Percentiles rank a stretch among this genome's conserved stretches.
These are phyloP conservation scores for Penicillium corylophilum DNA, from an alignment of 2,329 filamentous ascomycete genomes.

Conservation along the genomic window DNA sequence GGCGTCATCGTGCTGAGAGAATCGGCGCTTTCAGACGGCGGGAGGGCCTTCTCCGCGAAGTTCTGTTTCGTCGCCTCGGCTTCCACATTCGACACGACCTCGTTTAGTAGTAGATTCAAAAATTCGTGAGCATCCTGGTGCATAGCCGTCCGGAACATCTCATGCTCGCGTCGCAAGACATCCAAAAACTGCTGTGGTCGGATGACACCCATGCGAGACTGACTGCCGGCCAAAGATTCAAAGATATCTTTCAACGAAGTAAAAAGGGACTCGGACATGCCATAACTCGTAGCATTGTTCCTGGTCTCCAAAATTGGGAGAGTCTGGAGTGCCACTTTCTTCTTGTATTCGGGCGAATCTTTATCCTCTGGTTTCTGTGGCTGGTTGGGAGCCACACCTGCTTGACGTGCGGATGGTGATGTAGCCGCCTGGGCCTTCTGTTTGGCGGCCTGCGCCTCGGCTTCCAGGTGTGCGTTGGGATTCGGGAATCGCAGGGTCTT, in stretches of 20 bases:
- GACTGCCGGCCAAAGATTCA: conserved; percentile 78
- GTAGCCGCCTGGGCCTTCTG: conserved; percentile 40
- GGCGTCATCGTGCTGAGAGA: conserved; percentile 55
- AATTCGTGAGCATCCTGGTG: conserved; percentile 99
- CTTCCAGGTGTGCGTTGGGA: conserved; percentile 58
- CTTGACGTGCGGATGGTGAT: conserved; percentile 40
- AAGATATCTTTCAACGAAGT: conserved; percentile 96
- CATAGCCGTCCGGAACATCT: conserved; percentile 96
- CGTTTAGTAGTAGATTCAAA: conserved; percentile 89
- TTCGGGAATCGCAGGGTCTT: conserved; percentile 57
- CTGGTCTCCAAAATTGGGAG: conserved; percentile 85
- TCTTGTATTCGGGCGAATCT: conserved; percentile 95
- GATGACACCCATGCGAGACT: conserved; percentile 80
- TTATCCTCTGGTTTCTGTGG: conserved; percentile 81
- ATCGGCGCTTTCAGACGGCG: conserved; percentile 50
- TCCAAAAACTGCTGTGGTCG: conserved; percentile 92
- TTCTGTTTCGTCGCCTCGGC: conserved; percentile 60
- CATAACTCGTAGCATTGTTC: conserved; percentile 76
- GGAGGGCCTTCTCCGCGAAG: conserved; percentile 44
- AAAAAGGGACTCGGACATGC: conserved; percentile 93
- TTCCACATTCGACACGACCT: conserved; percentile 92
- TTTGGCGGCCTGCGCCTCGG: conserved; percentile 47
- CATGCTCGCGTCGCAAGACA: conserved; percentile 89
- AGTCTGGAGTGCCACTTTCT: conserved; percentile 86
- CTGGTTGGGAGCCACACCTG: conserved; percentile 55